phyloP scores from a whole-genome alignment of 2,329 filamentous ascomycete genomes.

The Neofusicoccum cordaticola region DNA sequence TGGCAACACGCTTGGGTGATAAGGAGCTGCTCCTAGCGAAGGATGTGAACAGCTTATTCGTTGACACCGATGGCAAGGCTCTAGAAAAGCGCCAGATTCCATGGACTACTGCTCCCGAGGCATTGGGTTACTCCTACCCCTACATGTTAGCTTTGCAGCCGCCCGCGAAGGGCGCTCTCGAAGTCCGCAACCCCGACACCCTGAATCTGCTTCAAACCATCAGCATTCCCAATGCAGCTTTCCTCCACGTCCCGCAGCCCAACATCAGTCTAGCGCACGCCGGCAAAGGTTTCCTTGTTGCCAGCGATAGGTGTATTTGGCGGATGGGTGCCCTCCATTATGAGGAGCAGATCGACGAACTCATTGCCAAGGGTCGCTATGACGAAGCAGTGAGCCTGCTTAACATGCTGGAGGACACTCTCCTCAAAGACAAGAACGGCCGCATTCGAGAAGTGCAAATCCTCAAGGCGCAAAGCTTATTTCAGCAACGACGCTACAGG shows the following conservation, averaged over 20 bases:
- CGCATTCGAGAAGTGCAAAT: slow-evolving; percentile 85
- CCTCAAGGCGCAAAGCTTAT: slow-evolving; percentile 82
- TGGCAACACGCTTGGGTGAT: slow-evolving; percentile 77
- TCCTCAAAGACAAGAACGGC: slow-evolving; percentile 77
- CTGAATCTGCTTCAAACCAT: slow-evolving; percentile 86
- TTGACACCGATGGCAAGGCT: slow-evolving; percentile 77
- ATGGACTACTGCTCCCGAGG: slow-evolving; percentile 84
- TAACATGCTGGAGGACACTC: slow-evolving; percentile 85
- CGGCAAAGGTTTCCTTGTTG: slow-evolving; percentile 91
- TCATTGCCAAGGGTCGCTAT: slow-evolving; percentile 70
- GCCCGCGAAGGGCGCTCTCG: slow-evolving; percentile 76
- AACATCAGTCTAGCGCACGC: slow-evolving; percentile 93
- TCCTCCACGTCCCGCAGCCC: slow-evolving; percentile 87
- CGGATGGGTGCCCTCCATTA: slow-evolving; percentile 93
- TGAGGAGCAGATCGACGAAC: slow-evolving; percentile 79
- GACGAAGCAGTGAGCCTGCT: slow-evolving; percentile 92
- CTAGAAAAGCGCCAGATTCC: slow-evolving; percentile 85
- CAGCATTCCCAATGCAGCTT: slow-evolving; percentile 73
- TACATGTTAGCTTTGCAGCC: slow-evolving; percentile 87
- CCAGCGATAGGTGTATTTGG: slow-evolving; percentile 89
- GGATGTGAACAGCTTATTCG: slow-evolving; percentile 92
- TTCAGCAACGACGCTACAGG: slow-evolving; percentile 77
- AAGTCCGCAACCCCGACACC: slow-evolving; percentile 90
- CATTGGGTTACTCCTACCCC: slow-evolving; percentile 93
- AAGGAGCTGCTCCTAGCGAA: slow-evolving; percentile 92